Evolutionary conservation across 805 yeast genomes (phyloP).

Genomic region (Starmerella apis): DNA sequence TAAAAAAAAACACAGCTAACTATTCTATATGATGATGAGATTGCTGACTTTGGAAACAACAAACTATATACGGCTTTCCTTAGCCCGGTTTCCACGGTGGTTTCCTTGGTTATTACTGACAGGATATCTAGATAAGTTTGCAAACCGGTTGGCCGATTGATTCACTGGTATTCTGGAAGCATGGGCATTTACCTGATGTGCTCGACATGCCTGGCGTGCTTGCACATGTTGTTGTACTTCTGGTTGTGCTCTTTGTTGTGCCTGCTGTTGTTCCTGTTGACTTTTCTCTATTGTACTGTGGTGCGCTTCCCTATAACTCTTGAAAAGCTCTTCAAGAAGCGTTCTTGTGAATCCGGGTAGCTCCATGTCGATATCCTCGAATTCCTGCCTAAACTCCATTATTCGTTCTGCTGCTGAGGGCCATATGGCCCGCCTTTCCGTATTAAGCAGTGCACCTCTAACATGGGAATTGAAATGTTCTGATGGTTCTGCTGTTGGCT

Average conservation of each 20-base stretch:
- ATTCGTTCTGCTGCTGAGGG: conserved; percentile 33
- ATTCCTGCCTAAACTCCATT: conserved; percentile 32
- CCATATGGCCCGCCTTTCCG: not conserved
- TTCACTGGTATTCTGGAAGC: too few relatives aligned
- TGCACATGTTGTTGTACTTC: too few relatives aligned
- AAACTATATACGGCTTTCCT: not conserved
- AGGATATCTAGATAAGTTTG: too few relatives aligned
- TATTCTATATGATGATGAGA: not conserved
- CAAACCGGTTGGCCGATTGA: too few relatives aligned
- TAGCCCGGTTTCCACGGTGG: not conserved
- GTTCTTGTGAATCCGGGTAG: conserved; percentile 61
- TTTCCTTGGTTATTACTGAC: not conserved
- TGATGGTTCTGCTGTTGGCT: not conserved
- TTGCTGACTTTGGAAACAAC: too few relatives aligned
- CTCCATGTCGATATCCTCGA: conserved; percentile 39
- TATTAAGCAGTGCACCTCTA: not conserved
- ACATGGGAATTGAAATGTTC: not conserved
- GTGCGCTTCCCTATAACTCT: not conserved
- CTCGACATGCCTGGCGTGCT: too few relatives aligned
- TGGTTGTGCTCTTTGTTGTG: too few relatives aligned
- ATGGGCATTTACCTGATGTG: not conserved
- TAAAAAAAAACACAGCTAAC: not conserved
- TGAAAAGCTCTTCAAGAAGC: conserved; percentile 48
- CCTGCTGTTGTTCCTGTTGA: too few relatives aligned
- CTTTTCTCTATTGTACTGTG: not conserved